phyloP scores from a whole-genome alignment of 1,284 basidiomycete species.

The Vanrija pseudolonga region DNA sequence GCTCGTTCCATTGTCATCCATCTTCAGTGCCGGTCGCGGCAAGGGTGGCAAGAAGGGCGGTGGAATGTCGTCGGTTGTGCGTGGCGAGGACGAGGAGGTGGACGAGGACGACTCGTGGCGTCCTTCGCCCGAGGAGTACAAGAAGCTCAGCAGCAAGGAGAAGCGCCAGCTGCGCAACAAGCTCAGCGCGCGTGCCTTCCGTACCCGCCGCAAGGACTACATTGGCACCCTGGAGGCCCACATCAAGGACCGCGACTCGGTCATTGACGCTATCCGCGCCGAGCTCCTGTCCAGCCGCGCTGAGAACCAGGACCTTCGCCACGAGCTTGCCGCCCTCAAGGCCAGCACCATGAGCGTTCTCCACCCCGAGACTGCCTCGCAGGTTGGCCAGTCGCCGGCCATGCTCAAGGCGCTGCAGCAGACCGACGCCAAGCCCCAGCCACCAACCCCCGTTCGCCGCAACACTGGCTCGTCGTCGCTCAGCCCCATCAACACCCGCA shows the following conservation, averaged over 20 bases:
- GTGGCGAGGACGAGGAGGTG: slow-evolving; percentile 45
- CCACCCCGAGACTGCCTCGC: slow-evolving; percentile 41
- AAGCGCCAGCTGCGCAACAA: slow-evolving; percentile 95
- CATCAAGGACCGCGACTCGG: slow-evolving; percentile 83
- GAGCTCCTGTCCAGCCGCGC: slow-evolving; percentile 74
- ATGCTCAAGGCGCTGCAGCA: slow-evolving; percentile 37
- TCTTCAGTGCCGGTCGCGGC: slow-evolving; percentile 48
- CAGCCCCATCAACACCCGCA: slow-evolving; percentile 66
- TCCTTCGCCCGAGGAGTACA: slow-evolving; percentile 77
- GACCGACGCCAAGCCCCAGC: slow-evolving; percentile 13
- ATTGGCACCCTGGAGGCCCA: slow-evolving; percentile 89
- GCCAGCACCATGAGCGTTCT: slow-evolving; percentile 53
- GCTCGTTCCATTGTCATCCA: slow-evolving; percentile 41
- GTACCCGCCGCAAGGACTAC: slow-evolving; percentile 91
- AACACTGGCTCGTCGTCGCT: slow-evolving; percentile 1
- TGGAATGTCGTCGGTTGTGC: slow-evolving; percentile 49
- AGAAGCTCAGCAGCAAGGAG: slow-evolving; percentile 91
- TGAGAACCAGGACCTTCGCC: slow-evolving; percentile 77
- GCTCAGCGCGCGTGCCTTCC: slow-evolving; percentile 91
- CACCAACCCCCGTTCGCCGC: neutral
- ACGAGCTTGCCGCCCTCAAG: slow-evolving; percentile 81
- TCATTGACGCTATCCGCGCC: slow-evolving; percentile 80
- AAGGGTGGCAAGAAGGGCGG: slow-evolving; percentile 51
- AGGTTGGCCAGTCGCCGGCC: slow-evolving; percentile 38
- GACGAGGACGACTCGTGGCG: slow-evolving; percentile 50